These are phyloP conservation scores for Hypoxylon rickii DNA, from an alignment of 495 filamentous ascomycete genomes.

Conservation along the genomic window DNA sequence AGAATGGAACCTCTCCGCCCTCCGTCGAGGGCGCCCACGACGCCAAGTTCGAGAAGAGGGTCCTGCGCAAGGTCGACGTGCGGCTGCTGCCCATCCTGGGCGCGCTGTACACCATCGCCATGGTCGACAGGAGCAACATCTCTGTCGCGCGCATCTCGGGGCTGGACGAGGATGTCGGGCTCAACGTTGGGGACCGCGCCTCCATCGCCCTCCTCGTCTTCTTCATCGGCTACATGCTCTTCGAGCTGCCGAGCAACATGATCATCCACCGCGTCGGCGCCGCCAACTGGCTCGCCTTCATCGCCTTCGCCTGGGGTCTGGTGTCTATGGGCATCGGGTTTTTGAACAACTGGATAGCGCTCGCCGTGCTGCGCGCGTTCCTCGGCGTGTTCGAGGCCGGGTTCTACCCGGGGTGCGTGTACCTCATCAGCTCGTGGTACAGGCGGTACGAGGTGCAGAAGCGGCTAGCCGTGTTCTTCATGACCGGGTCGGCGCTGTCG, in stretches of 20 bases:
- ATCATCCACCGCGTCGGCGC: conserved; percentile 64
- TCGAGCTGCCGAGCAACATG: conserved; percentile 67
- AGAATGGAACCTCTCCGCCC: neutral
- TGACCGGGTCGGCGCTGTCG: conserved; percentile 61
- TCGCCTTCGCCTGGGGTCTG: conserved; percentile 60
- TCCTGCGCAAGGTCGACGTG: conserved; percentile 66
- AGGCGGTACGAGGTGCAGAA: conserved; percentile 62
- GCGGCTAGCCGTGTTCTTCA: conserved; percentile 63
- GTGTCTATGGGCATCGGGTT: conserved; percentile 64
- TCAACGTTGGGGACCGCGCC: conserved; percentile 18
- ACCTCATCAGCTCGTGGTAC: conserved; percentile 67
- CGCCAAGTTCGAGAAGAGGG: conserved; percentile 29
- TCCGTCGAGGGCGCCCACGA: conserved; percentile 4
- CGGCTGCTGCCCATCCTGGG: conserved; percentile 62
- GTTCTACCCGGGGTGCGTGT: conserved; percentile 64
- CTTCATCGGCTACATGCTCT: conserved; percentile 42
- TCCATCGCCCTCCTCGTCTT: conserved; percentile 59
- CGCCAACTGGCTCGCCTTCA: conserved; percentile 62
- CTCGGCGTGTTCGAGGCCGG: conserved; percentile 63
- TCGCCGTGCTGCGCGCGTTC: conserved; percentile 59
- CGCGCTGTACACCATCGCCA: conserved; percentile 39
- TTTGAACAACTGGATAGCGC: conserved; percentile 53
- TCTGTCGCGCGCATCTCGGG: conserved; percentile 46
- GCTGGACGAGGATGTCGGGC: conserved; percentile 51
- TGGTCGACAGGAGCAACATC: conserved; percentile 44